Percentiles rank a stretch among this genome's conserved stretches.
These are phyloP conservation scores for Plasmopara halstedii DNA, from an alignment of 352 stramenopile species.

Conservation along the genomic window DNA sequence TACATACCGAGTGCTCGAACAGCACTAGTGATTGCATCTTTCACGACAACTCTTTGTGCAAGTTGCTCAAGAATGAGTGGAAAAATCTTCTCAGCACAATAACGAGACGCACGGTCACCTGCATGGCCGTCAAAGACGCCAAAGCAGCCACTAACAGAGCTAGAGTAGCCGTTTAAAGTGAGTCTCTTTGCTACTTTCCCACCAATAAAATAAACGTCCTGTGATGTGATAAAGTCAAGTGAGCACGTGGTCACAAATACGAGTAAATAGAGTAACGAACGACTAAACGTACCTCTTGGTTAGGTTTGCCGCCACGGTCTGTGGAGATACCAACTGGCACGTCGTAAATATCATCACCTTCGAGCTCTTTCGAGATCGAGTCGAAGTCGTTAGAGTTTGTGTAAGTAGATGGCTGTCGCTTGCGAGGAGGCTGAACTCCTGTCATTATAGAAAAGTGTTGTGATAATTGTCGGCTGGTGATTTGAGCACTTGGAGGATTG, in stretches of 20 bases:
- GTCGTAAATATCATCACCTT: slow-evolving; percentile 36
- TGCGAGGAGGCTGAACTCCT: slow-evolving; percentile 15
- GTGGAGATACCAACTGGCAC: slow-evolving; percentile 55
- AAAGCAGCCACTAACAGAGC: slow-evolving; percentile 54
- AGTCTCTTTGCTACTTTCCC: slow-evolving; percentile 45
- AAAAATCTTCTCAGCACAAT: slow-evolving; percentile 72
- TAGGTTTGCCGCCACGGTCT: slow-evolving; percentile 63
- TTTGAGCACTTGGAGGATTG: slow-evolving; percentile 6
- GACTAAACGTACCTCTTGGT: slow-evolving; percentile 50
- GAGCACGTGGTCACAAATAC: not conserved
- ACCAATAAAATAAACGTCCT: slow-evolving; percentile 82
- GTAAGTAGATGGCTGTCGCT: slow-evolving; percentile 28
- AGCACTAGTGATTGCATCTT: slow-evolving; percentile 48
- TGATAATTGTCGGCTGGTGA: not conserved
- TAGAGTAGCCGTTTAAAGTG: slow-evolving; percentile 74
- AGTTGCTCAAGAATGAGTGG: slow-evolving; percentile 47
- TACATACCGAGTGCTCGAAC: slow-evolving; percentile 51
- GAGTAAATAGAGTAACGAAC: no score
- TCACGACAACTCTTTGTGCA: slow-evolving; percentile 21
- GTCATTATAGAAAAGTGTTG: slow-evolving; percentile 8
- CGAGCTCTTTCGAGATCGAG: slow-evolving; percentile 28
- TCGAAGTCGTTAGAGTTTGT: slow-evolving; percentile 9
- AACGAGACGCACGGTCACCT: slow-evolving; percentile 68
- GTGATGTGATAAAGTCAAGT: not conserved
- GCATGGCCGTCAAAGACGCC: slow-evolving; percentile 81